These are phyloP conservation scores for Vachellia pachyceras DNA, from an alignment of 306 rosid species.

Conservation along the genomic window DNA sequence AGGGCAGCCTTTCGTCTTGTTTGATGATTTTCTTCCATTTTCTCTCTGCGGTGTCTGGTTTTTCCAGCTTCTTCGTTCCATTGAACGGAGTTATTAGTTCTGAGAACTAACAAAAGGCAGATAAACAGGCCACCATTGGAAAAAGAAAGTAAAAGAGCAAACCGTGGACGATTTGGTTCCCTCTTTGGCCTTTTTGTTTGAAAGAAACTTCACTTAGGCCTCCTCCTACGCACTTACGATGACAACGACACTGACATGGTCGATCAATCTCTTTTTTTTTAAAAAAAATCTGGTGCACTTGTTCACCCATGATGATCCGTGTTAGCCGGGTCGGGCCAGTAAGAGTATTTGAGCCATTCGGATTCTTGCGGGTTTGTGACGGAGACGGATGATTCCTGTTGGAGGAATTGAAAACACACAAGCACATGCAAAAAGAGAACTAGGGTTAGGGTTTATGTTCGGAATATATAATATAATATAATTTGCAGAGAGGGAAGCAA, in stretches of 20 bases:
- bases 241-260: constrained; percentile 59
- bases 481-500: constrained; percentile 4
- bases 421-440: constrained; percentile 10
- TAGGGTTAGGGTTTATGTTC: constrained; percentile 44
- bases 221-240: constrained; percentile 54
- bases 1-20: constrained; percentile 60
- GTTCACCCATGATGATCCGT: constrained; percentile 77
- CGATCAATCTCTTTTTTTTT: constrained; percentile 32
- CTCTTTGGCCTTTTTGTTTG: constrained; percentile 45
- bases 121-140: constrained; percentile 40
- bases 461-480: not conserved
- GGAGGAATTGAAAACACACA: constrained; percentile 11
- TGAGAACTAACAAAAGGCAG: constrained; percentile 43
- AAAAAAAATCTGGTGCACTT: not conserved
- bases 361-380: constrained; percentile 77
- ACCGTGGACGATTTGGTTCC: constrained; percentile 44
- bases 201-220: constrained; percentile 57
- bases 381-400: constrained; percentile 79
- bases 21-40: constrained; percentile 35
- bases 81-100: constrained; percentile 51
- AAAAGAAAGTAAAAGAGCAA: constrained; percentile 49
- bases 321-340: constrained; percentile 94
- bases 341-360: constrained; percentile 95
- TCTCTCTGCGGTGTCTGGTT: constrained; percentile 37
- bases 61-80: constrained; percentile 56